phyloP scores from a whole-genome alignment of 495 filamentous ascomycete genomes.

The Neurospora sp. region DNA sequence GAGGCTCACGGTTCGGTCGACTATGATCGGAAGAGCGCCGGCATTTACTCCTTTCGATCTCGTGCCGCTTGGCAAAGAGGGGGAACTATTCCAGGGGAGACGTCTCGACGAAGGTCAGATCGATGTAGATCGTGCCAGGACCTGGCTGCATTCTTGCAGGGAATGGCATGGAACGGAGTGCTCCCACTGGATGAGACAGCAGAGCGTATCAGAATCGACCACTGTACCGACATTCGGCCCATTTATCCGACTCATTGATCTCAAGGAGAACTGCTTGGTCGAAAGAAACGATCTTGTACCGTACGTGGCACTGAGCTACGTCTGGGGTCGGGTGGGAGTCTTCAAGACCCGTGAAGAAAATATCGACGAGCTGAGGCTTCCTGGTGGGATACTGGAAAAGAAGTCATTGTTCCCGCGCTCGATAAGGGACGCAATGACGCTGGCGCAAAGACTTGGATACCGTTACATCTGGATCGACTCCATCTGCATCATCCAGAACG shows the following conservation, averaged over 20 bases:
- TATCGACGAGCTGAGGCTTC: background rate
- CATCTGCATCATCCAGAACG: conserved; percentile 21
- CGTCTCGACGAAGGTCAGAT: background rate
- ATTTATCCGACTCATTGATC: background rate
- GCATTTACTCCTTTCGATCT: background rate
- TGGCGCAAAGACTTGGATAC: background rate
- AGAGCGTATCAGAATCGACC: background rate
- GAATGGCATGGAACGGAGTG: background rate
- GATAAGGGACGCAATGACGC: background rate
- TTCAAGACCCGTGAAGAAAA: background rate
- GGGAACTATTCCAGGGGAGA: background rate
- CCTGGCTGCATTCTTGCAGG: background rate
- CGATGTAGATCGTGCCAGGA: background rate
- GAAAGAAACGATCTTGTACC: background rate
- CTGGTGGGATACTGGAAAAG: background rate
- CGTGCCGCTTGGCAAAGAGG: background rate
- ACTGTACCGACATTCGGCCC: background rate
- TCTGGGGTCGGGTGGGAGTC: background rate
- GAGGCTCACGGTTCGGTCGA: background rate
- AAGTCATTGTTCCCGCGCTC: background rate
- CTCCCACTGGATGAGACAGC: background rate
- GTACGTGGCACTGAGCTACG: background rate
- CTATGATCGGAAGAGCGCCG: background rate
- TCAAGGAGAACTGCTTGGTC: background rate
- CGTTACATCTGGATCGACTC: conserved; percentile 17